Evolutionary conservation across 805 yeast genomes (phyloP), one percentile per base, ranked within the genome.

Genomic region (Ogataea trehalophila): DNA sequence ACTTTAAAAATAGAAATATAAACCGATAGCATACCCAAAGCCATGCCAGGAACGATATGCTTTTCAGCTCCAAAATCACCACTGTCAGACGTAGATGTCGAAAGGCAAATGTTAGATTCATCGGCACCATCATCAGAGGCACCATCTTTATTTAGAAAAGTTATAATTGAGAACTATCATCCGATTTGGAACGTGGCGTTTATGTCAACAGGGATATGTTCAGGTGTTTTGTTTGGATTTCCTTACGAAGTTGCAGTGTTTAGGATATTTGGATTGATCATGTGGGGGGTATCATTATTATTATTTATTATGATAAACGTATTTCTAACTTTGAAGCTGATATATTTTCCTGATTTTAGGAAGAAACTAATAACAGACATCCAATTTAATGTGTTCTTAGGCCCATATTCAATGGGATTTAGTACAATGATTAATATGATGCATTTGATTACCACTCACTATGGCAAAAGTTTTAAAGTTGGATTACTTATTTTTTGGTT

Each of bases 391-490:
- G 78, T 81, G 3, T 86, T 81, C 56, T 71, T 86, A 70, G 95
- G 94, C 5, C 83, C 91, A 47, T 75, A 76, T 49, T 81, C 89
- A n/a, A 89, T 88, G 95, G 96, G 89, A 0, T 76, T 73, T 53
- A 75, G 79, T 17, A 81, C 94, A 3, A 68, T 88, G 47, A 69
- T 83, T 18, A 81, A 80, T 57, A 78, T 75, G 65, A 63, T 82
- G 20, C 73, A 73, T 51, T 60, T 62, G 29, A 55, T 84, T 6
- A 70, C 79, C 17, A 14, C 11, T 4, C 57, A 59, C 39, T 58
- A 57, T 39, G 71, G 72, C 18, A 54, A 56, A 40, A 50, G 54
- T 41, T 51, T 60, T 44, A 55, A 59, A 53, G 56, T 62, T 34
- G 70, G 83, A 66, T 67, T 76, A 38, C 66, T 77, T 2, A 72